Conservation (phyloP, 2,329 filamentous ascomycete genomes). For the Hymenoscyphus salicellus region DNA sequence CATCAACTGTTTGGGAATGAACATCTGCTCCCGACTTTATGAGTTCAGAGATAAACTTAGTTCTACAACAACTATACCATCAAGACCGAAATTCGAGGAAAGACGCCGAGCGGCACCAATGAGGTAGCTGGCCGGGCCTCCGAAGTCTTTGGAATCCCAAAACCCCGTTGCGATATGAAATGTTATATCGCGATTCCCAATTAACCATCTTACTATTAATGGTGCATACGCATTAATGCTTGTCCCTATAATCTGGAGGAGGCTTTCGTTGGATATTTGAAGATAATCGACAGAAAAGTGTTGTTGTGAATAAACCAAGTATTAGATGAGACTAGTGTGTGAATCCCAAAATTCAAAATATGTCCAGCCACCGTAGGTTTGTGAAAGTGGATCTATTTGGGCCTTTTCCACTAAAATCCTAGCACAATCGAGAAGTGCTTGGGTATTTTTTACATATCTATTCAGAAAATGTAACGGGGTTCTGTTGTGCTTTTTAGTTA, state of each 20-base stretch:
- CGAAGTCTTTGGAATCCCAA: not conserved
- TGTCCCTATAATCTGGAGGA: not conserved
- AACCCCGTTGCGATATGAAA: not conserved
- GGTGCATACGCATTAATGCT: not conserved
- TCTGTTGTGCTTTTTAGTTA: not conserved
- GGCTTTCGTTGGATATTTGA: not conserved
- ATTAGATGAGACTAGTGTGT: not conserved
- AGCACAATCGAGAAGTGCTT: not conserved
- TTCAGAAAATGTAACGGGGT: not conserved
- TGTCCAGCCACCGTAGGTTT: not conserved
- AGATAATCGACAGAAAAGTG: not conserved
- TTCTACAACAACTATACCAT: not conserved
- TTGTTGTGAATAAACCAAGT: not conserved
- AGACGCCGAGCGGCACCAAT: not conserved
- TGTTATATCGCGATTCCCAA: not conserved
- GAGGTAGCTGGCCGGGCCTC: not conserved
- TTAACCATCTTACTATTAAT: not conserved
- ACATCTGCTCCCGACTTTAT: not conserved
- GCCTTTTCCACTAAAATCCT: not conserved
- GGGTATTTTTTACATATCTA: not conserved
- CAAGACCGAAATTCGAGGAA: not conserved
- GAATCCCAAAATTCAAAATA: not conserved
- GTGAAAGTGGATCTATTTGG: not conserved
- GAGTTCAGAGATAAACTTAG: not conserved
- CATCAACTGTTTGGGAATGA: not conserved